These are phyloP conservation scores for Botryotinia convoluta DNA, from an alignment of 2,329 filamentous ascomycete species.

Conservation along the genomic window DNA sequence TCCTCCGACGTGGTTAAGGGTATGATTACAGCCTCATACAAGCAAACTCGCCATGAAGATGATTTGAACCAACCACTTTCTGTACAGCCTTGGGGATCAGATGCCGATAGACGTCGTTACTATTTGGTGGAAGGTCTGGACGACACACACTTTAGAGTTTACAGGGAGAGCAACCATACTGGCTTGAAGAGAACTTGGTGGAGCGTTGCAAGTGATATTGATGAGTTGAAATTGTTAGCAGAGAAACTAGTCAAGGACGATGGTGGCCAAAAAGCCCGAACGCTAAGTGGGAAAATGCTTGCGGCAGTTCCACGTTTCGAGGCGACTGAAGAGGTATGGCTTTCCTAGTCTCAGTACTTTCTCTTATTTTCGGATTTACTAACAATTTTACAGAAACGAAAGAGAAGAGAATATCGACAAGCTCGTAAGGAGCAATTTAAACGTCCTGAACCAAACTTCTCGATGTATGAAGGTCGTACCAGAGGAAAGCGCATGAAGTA, in stretches of 20 bases:
- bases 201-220: constrained; percentile 87
- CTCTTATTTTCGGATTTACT: constrained; percentile 25
- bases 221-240: constrained; percentile 73
- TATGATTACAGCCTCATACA: constrained; percentile 84
- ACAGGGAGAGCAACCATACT: constrained; percentile 85
- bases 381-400: constrained; percentile 68
- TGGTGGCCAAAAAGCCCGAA: constrained; percentile 75
- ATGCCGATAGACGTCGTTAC: constrained; percentile 88
- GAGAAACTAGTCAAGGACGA: constrained; percentile 75
- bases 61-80: constrained; percentile 81
- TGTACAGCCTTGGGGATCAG: constrained; percentile 85
- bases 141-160: constrained; percentile 90
- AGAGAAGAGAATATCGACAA: constrained; percentile 85
- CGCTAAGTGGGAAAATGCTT: constrained; percentile 72
- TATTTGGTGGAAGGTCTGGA: constrained; percentile 92
- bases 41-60: constrained; percentile 76
- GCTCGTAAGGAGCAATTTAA: constrained; percentile 73
- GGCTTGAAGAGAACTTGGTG: constrained; percentile 80
- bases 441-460: constrained; percentile 84
- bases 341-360: not conserved
- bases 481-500: constrained; percentile 96
- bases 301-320: constrained; percentile 86
- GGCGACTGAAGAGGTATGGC: constrained; percentile 78
- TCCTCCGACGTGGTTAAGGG: constrained; percentile 80
- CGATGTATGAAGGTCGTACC: constrained; percentile 92